phyloP scores from a whole-genome alignment of 441 rosid species.

The Manihot esculenta region DNA sequence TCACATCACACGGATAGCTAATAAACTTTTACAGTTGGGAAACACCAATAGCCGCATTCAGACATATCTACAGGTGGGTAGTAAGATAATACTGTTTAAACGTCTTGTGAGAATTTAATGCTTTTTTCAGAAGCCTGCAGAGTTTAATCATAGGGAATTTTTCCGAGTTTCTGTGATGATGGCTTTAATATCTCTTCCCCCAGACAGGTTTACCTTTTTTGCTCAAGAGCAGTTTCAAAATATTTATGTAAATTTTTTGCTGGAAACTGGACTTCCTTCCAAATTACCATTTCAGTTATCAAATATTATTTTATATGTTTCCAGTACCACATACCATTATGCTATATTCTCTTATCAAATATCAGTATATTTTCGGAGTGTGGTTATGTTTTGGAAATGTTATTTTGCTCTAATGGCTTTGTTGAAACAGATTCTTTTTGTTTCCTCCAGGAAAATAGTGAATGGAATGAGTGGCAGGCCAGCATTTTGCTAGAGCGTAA shows the following conservation, averaged over 20 bases:
- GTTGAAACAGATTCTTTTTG: constrained; percentile 17
- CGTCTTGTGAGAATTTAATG: not conserved
- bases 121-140: not conserved
- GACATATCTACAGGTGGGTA: constrained; percentile 73
- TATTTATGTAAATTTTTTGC: not conserved
- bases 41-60: constrained; percentile 57
- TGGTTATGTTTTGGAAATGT: not conserved
- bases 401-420: constrained; percentile 3
- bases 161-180: not conserved
- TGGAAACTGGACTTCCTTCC: not conserved
- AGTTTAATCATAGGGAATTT: not conserved
- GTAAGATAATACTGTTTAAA: constrained; percentile 7
- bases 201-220: not conserved
- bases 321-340: not conserved
- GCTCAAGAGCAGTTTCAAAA: not conserved
- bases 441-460: constrained; percentile 61
- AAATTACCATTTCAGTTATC: not conserved
- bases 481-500: constrained; percentile 81
- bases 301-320: not conserved
- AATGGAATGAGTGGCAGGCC: constrained; percentile 85
- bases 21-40: constrained; percentile 76
- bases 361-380: not conserved
- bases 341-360: not conserved
- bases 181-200: not conserved
- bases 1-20: constrained; percentile 76